Evolutionary conservation across 306 rosid genomes (phyloP), one percentile per base, ranked within the genome.

Genomic region (Cucurbita maxima): DNA sequence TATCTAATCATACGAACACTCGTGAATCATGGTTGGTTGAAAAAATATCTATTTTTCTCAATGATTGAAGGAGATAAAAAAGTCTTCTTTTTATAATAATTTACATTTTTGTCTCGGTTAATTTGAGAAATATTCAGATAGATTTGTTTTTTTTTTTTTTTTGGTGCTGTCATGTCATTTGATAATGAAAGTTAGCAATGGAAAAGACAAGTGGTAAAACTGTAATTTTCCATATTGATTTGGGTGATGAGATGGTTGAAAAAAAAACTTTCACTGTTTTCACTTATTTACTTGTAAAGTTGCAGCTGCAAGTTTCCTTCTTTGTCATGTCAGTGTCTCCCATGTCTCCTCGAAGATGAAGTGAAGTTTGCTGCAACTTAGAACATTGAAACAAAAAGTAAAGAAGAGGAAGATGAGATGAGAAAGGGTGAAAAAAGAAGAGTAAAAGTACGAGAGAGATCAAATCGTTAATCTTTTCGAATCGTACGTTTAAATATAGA

Each of bases 251-350:
- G 48, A 71, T 37, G 14, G 62, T 25, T 79, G 45, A 18, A 18
- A 68, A 18, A 18, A 68, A 58, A 67, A 20, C 68, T 51, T 75
- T 10, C 58, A 69, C 57, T 58, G 71, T 76, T n/a, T 52, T 43
- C 50, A 36, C 70, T 16, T 61, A 36, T 38, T 56, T 75, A 50
- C 60, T 62, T 60, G 48, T 58, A 51, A 62, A 77, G 67, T 44
- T 76, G 20, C 19, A 52, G 63, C 73, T 45, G 77, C 59, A 52
- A 75, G 45, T 80, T 83, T 83, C 81, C 82, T 72, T 83, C 76
- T 78, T 64, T 78, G 84, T 83, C 87, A 57, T 57, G 77, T 83
- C 82, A 78, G 22, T 18, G 72, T 47, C 60, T 75, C 79, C 76
- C 62, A 76, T 77, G 20, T 18, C 59, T 18, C 59, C 38, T 54